Evolutionary conservation across 2,329 filamentous ascomycete genomes (phyloP).

Genomic region (Trichoderma citrinoviride): DNA sequence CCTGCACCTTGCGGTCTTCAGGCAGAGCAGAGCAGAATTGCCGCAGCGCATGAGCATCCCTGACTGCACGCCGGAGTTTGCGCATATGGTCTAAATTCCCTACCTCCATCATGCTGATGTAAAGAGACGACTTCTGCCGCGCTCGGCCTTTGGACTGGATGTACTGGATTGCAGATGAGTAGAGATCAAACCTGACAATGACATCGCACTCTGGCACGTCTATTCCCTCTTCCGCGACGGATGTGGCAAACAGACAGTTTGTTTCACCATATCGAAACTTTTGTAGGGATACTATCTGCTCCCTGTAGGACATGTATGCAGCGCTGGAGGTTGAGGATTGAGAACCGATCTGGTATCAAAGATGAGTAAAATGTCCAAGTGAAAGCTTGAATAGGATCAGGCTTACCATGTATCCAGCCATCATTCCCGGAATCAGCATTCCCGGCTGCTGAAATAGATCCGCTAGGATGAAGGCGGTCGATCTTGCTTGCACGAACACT

Average conservation of each 20-base stretch:
- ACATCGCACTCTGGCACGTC: constrained; percentile 67
- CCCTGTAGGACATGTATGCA: constrained; percentile 63
- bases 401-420: constrained; percentile 60
- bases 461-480: constrained; percentile 71
- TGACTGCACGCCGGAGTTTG: constrained; percentile 57
- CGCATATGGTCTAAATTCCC: constrained; percentile 61
- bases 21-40: constrained; percentile 73
- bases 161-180: constrained; percentile 87
- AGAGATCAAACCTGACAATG: constrained; percentile 78
- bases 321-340: constrained; percentile 44
- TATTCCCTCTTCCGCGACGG: constrained; percentile 65
- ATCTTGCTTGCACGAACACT: constrained; percentile 78
- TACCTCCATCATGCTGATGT: constrained; percentile 78
- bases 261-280: constrained; percentile 58
- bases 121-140: constrained; percentile 72
- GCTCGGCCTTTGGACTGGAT: constrained; percentile 90
- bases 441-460: constrained; percentile 60
- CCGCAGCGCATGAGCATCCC: constrained; percentile 64
- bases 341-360: constrained; percentile 32
- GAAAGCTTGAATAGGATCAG: neutral
- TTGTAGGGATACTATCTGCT: constrained; percentile 71
- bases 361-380: neutral
- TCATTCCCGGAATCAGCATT: constrained; percentile 58
- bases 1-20: constrained; percentile 59
- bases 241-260: constrained; percentile 66